Conservation (phyloP, 2,329 filamentous ascomycete genomes). For the Nemania sp. region DNA sequence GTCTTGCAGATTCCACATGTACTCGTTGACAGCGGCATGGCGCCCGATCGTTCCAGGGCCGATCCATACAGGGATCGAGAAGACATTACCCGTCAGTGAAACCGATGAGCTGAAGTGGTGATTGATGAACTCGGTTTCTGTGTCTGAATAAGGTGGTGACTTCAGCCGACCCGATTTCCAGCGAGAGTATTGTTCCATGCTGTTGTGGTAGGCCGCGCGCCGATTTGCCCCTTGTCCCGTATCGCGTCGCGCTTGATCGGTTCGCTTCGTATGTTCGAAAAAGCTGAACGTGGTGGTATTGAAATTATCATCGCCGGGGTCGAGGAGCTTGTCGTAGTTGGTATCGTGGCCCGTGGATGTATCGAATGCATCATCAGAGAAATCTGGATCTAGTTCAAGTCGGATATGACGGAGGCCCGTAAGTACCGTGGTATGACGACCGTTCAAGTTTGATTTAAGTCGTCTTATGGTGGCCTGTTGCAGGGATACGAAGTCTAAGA, state of each 20-base stretch:
- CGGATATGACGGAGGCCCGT: constrained; percentile 56
- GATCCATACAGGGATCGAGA: constrained; percentile 51
- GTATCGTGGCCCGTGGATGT: constrained; percentile 40
- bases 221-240: not conserved
- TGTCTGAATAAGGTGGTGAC: constrained; percentile 34
- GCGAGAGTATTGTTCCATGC: constrained; percentile 23
- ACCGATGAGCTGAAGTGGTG: constrained; percentile 33
- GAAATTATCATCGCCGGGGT: constrained; percentile 45
- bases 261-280: constrained; percentile 42
- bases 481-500: constrained; percentile 50
- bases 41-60: constrained; percentile 42
- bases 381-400: constrained; percentile 57
- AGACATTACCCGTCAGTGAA: constrained; percentile 37
- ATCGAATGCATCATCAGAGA: constrained; percentile 41
- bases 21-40: constrained; percentile 49
- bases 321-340: constrained; percentile 49
- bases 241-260: constrained; percentile 2
- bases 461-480: constrained; percentile 54
- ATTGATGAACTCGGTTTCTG: constrained; percentile 34
- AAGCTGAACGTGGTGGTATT: constrained; percentile 41
- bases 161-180: constrained; percentile 37
- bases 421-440: constrained; percentile 49
- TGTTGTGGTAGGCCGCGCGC: not conserved
- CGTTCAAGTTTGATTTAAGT: constrained; percentile 26
- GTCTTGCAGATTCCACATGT: constrained; percentile 50